A percentile compares a stretch with the other conserved stretches of the same genome.
These are phyloP conservation scores for Tetragonia tetragonoides DNA, from an alignment of 148 eudicot genomes.

Conservation along the genomic window DNA sequence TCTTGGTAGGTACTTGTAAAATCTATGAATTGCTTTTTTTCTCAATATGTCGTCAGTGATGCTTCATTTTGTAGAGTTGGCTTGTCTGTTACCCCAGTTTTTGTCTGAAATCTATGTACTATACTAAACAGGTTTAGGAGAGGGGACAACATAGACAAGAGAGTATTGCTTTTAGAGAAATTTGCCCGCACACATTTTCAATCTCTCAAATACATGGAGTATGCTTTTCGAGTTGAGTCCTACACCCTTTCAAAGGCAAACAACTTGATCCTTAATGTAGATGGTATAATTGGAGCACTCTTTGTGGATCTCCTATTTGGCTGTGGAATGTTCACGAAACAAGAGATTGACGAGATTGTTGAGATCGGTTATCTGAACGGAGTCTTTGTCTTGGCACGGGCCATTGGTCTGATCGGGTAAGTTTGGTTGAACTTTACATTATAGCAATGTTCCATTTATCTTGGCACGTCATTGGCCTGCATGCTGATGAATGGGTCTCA, in stretches of 20 bases:
- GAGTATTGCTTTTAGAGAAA: slow-evolving; percentile 82
- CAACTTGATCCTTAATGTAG: slow-evolving; percentile 87
- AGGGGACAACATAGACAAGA: slow-evolving; percentile 94
- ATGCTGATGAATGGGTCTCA: not conserved
- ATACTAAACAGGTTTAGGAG: slow-evolving; percentile 72
- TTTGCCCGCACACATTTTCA: slow-evolving; percentile 88
- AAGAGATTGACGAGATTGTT: slow-evolving; percentile 90
- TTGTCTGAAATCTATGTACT: slow-evolving; percentile 7
- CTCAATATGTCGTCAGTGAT: not conserved
- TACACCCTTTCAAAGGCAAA: slow-evolving; percentile 96
- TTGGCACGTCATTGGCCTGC: not conserved
- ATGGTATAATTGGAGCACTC: slow-evolving; percentile 92
- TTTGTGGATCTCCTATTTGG: slow-evolving; percentile 97
- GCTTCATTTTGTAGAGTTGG: not conserved
- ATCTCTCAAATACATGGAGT: slow-evolving; percentile 95
- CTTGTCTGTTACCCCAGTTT: too few relatives aligned
- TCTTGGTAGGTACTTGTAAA: too few relatives aligned
- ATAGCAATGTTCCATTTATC: not conserved
- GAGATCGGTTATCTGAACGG: slow-evolving; percentile 90
- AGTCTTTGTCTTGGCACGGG: slow-evolving; percentile 90
- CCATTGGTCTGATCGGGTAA: slow-evolving; percentile 97
- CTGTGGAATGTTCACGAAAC: slow-evolving; percentile 93
- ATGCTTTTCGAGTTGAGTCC: slow-evolving; percentile 90
- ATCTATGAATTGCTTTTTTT: too few relatives aligned
- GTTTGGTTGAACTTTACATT: slow-evolving; percentile 20